Evolutionary conservation across 2,329 filamentous ascomycete genomes (phyloP), one percentile per base, ranked within the genome.

Genomic region (Geosmithia morbida): DNA sequence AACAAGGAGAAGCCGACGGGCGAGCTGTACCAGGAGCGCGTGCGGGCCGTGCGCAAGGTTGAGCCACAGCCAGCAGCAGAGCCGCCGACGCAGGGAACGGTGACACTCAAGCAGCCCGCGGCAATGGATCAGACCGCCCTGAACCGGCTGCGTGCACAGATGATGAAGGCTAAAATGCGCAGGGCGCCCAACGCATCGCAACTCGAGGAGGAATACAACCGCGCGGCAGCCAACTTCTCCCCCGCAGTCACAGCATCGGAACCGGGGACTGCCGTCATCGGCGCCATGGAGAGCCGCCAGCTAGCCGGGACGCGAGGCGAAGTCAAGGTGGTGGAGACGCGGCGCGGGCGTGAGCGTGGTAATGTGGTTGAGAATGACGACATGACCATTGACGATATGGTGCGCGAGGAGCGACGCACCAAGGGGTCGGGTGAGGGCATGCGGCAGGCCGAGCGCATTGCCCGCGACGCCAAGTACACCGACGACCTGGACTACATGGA

Each of bases 331-430:
- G 71, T 96, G 7, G 78, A 83, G 22, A 94, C 79, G 49, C 92
- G 85, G 58, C 79, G 89, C 44, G 90, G 89, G 2, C 75, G 79
- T 6, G 89, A 95, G 62, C 80, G 89, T 47, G 92, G 90, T 1
- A 74, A 81, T 7, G 85, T 98, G 6, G 79, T 86, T 55, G 87
- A 92, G 53, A 97, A 97, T 59, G 85, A 94, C 47, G 88, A 97
- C 56, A 97, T 98, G 88, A 83, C 72, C 29, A 85, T 98, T 50
- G 88, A 94, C 47, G 92, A 98, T 62, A 98, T 98, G 92, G 80
- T 98, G 17, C 81, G 87, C 26, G 89, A 97, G 63, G 92, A 98
- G 65, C 80, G 87, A 37, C 83, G 90, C 48, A 96, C 87, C 4
- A 82, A 81, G 49, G 82, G 82, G 16, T 80, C 87, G 57, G 70